Base-by-base conservation (phyloP, 495 filamentous ascomycete genomes). In the Chaetomidium leptoderma region DNA sequence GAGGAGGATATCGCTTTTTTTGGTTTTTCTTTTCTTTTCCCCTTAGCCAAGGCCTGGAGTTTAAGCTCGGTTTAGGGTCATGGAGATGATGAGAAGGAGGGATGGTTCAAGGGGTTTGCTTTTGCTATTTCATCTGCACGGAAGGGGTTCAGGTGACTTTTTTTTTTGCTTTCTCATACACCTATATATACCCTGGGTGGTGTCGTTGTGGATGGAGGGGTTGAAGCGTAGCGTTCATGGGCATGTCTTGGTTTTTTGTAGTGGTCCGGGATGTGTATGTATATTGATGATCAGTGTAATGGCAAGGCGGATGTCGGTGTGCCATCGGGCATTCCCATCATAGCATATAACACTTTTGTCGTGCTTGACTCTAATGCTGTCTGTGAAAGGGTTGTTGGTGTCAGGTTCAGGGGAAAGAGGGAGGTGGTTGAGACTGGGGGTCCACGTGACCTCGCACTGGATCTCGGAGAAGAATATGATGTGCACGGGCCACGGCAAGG, bases 181-280 rank as follows among this genome's bases (percentile, higher is more conserved):
- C 14, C 11, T 53, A 53, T 42, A 39, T 52, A 53, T 53, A 53
- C 50, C 50, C 50, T 53, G 36, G 50, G 50, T 26, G 33, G n/a
- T n/a, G n/a, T n/a, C n/a, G n/a, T n/a, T n/a, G n/a, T n/a, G n/a
- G n/a, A n/a, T n/a, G n/a, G n/a, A n/a, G n/a, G n/a, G n/a, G n/a
- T n/a, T n/a, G n/a, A n/a, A n/a, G n/a, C n/a, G n/a, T 9, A 53
- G 24, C 49, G 37, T 32, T 19, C 36, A 19, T n/a, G 36, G 14
- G 19, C 19, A 19, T 39, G n/a, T 19, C 19, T 39, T n/a, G 16
- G 3, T 6, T n/a, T 1, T 39, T 6, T 2, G n/a, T 16, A 8
- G 36, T 7, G 4, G n/a, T 19, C 16, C 19, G n/a, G 5, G 4
- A 6, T 14, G 13, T 39, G 4, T 39, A 8, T 39, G 36, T 39